These are phyloP conservation scores for Fusarium sp. DNA, from an alignment of 2,329 filamentous ascomycete genomes.

Conservation along the genomic window DNA sequence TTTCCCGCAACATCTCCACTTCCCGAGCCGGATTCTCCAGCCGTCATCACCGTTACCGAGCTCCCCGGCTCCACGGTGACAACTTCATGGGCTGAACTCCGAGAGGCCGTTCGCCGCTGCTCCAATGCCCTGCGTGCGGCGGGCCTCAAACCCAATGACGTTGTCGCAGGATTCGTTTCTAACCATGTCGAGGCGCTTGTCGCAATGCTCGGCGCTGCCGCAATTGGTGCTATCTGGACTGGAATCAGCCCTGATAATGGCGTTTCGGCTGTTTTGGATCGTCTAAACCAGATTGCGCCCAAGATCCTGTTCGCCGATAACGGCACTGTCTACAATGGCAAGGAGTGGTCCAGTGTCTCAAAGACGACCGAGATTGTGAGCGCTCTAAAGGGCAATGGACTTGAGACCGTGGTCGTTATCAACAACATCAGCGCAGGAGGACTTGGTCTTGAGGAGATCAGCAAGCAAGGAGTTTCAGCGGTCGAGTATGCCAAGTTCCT, in stretches of 20 bases:
- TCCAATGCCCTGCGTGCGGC: conserved; percentile 76
- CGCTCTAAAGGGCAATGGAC: conserved; percentile 67
- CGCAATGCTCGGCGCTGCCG: conserved; percentile 85
- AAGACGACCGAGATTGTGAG: conserved; percentile 85
- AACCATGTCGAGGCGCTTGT: conserved; percentile 91
- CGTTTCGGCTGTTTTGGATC: conserved; percentile 89
- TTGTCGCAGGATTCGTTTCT: conserved; percentile 82
- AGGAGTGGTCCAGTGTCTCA: conserved; percentile 81
- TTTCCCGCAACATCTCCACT: conserved; percentile 69
- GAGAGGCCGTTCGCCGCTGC: conserved; percentile 81
- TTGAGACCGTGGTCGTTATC: conserved; percentile 81
- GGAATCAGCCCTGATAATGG: conserved; percentile 93
- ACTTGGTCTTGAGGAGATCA: conserved; percentile 57
- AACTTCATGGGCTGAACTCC: conserved; percentile 81
- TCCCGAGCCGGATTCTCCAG: conserved; percentile 68
- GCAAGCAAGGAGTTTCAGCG: conserved; percentile 53
- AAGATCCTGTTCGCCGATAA: conserved; percentile 88
- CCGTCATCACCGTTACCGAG: conserved; percentile 87
- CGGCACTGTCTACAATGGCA: conserved; percentile 90
- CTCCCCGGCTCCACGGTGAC: conserved; percentile 66
- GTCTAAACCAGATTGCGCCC: conserved; percentile 86
- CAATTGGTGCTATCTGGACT: conserved; percentile 91
- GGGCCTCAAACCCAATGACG: conserved; percentile 68
- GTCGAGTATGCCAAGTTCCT: conserved; percentile 62
- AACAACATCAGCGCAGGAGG: conserved; percentile 67